Percentiles rank a stretch among this genome's conserved stretches.
Conservation (phyloP, 2,329 filamentous ascomycete genomes). For the Sporothrix protearum region DNA sequence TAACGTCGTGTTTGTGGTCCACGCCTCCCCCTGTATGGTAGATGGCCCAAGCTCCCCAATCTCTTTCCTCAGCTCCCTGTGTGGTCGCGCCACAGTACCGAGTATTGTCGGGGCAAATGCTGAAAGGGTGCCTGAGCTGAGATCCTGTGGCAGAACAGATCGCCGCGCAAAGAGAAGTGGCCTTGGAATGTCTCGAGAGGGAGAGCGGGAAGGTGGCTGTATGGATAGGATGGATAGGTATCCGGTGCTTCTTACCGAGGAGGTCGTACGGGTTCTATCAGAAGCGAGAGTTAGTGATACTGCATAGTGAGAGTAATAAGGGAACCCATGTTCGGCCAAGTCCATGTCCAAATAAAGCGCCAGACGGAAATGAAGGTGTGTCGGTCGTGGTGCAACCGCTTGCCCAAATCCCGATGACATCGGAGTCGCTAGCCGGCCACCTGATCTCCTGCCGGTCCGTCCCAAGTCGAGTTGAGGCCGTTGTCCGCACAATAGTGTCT, state of each 20-base stretch:
- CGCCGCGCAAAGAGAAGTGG: background rate
- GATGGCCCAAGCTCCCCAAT: conserved; percentile 12
- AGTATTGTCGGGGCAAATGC: background rate
- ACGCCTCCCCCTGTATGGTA: background rate
- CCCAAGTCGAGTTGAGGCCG: background rate
- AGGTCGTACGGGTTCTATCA: conserved; percentile 92
- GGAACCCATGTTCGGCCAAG: no score
- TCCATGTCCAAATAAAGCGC: background rate
- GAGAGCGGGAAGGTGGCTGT: background rate
- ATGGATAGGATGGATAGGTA: background rate
- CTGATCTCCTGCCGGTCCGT: background rate
- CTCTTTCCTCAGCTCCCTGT: background rate
- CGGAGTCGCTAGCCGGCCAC: background rate
- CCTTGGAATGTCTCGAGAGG: background rate
- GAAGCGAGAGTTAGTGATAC: conserved; percentile 22
- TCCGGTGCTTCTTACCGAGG: conserved; percentile 67
- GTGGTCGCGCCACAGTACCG: background rate
- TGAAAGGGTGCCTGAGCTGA: background rate
- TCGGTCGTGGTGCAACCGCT: background rate
- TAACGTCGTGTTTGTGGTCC: background rate
- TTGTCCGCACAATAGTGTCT: background rate
- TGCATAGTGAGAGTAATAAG: background rate
- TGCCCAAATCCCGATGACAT: background rate
- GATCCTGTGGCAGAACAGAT: background rate
- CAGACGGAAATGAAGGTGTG: background rate